Conservation (phyloP, 345 rosid genomes). For the Fremontodendron californicum region DNA sequence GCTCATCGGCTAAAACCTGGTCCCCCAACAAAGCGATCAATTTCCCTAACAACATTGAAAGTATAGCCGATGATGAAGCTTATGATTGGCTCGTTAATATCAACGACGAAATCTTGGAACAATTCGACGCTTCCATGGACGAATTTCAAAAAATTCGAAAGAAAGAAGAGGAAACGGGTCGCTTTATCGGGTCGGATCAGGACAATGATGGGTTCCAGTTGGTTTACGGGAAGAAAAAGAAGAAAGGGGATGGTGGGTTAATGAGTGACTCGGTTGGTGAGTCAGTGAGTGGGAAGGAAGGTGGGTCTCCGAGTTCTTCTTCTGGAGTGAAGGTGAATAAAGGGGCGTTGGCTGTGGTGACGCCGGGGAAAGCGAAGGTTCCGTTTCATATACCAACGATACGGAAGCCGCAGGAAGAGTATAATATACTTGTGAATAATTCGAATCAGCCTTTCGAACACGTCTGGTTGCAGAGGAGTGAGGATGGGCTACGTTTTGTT, state of each 20-base stretch:
- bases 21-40: constrained; percentile 18
- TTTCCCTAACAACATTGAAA: constrained; percentile 32
- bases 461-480: constrained; percentile 67
- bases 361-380: constrained; percentile 47
- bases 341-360: constrained; percentile 38
- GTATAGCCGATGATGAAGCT: constrained; percentile 42
- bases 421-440: constrained; percentile 59
- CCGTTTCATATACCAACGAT: constrained; percentile 67
- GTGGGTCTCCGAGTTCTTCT: constrained; percentile 2
- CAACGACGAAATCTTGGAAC: constrained; percentile 67
- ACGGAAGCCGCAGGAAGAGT: constrained; percentile 74
- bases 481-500: constrained; percentile 46
- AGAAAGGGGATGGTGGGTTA: constrained; percentile 21
- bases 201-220: constrained; percentile 59
- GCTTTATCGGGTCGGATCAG: constrained; percentile 14
- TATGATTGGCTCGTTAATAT: constrained; percentile 65
- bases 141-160: constrained; percentile 43
- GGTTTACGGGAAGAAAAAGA: constrained; percentile 73
- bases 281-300: constrained; percentile 17
- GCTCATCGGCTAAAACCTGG: constrained; percentile 35
- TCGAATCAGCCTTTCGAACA: constrained; percentile 65
- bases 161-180: constrained; percentile 45
- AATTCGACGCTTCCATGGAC: constrained; percentile 51
- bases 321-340: constrained; percentile 51
- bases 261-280: constrained; percentile 10